These are phyloP conservation scores for Ophiostoma ips DNA, from an alignment of 2,329 filamentous ascomycete species.

Conservation along the genomic window DNA sequence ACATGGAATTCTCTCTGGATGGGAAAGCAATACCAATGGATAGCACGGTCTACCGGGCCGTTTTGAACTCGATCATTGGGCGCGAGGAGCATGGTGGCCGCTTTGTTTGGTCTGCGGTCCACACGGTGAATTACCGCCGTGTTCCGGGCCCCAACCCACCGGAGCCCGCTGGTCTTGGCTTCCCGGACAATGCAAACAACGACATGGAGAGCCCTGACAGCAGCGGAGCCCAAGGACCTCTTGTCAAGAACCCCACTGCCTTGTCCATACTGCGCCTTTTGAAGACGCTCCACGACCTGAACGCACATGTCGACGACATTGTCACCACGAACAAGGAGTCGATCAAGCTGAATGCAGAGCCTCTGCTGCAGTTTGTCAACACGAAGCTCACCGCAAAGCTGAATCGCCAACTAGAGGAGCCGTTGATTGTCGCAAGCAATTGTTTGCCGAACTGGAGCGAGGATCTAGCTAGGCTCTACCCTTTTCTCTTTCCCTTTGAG, in stretches of 20 bases:
- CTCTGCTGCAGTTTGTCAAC: slow-evolving; percentile 89
- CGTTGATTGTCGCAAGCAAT: slow-evolving; percentile 90
- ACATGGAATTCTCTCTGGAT: slow-evolving; percentile 87
- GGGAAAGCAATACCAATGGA: slow-evolving; percentile 75
- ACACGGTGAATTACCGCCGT: slow-evolving; percentile 83
- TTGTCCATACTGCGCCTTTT: slow-evolving; percentile 77
- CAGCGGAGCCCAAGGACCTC: slow-evolving; percentile 51
- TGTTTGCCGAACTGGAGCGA: slow-evolving; percentile 94
- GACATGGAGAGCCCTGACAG: not conserved
- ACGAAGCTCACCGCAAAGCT: slow-evolving; percentile 96
- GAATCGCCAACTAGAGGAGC: slow-evolving; percentile 92
- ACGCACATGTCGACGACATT: slow-evolving; percentile 85
- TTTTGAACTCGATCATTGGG: slow-evolving; percentile 48
- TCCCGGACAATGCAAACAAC: slow-evolving; percentile 34
- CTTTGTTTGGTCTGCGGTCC: slow-evolving; percentile 79
- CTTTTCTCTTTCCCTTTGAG: slow-evolving; percentile 96
- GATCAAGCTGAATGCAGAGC: slow-evolving; percentile 62
- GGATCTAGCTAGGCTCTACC: slow-evolving; percentile 82
- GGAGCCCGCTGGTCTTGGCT: slow-evolving; percentile 50
- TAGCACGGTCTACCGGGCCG: slow-evolving; percentile 89
- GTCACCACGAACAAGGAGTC: slow-evolving; percentile 62
- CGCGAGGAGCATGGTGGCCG: slow-evolving; percentile 53
- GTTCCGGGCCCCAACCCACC: slow-evolving; percentile 66
- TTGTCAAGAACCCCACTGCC: slow-evolving; percentile 72
- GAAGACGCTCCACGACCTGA: slow-evolving; percentile 82